Evolutionary conservation across 2,329 filamentous ascomycete genomes (phyloP).

Genomic region (Alternaria postmessia): DNA sequence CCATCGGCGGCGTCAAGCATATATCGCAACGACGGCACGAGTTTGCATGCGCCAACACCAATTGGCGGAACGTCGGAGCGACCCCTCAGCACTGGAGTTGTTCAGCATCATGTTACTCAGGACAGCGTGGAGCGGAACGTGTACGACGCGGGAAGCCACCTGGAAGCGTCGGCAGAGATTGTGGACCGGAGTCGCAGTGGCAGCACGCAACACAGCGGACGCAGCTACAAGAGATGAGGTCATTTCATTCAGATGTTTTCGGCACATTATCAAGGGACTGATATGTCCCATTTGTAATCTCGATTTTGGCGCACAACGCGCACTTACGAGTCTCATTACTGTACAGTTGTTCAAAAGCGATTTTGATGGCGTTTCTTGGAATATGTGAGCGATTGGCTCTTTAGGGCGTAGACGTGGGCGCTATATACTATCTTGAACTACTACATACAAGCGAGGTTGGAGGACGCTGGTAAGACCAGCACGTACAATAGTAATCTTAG

Average conservation of each 20-base stretch:
- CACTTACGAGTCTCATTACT: slow-evolving; percentile 37
- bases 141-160: slow-evolving; percentile 40
- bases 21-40: slow-evolving; percentile 33
- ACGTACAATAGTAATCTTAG: slow-evolving; percentile 18
- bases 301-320: slow-evolving; percentile 10
- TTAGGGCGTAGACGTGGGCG: slow-evolving; percentile 14
- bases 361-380: slow-evolving; percentile 18
- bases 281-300: slow-evolving; percentile 15
- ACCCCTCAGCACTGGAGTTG: slow-evolving; percentile 49
- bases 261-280: slow-evolving; percentile 1
- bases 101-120: slow-evolving; percentile 49
- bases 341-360: slow-evolving; percentile 31
- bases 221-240: slow-evolving; percentile 20
- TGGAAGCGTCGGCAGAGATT: slow-evolving; percentile 49
- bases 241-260: slow-evolving; percentile 8
- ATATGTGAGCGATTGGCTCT: slow-evolving; percentile 6
- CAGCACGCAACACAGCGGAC: slow-evolving; percentile 42
- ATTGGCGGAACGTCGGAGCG: slow-evolving; percentile 33
- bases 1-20: slow-evolving; percentile 48
- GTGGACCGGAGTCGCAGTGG: slow-evolving; percentile 47
- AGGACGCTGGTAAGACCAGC: slow-evolving; percentile 5
- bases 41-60: slow-evolving; percentile 27
- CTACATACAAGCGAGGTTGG: background rate
- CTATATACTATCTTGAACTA: slow-evolving; percentile 1
- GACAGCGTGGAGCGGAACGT: slow-evolving; percentile 49